Evolutionary conservation across 305 asterid genomes (phyloP).

Genomic region (Withania somnifera): DNA sequence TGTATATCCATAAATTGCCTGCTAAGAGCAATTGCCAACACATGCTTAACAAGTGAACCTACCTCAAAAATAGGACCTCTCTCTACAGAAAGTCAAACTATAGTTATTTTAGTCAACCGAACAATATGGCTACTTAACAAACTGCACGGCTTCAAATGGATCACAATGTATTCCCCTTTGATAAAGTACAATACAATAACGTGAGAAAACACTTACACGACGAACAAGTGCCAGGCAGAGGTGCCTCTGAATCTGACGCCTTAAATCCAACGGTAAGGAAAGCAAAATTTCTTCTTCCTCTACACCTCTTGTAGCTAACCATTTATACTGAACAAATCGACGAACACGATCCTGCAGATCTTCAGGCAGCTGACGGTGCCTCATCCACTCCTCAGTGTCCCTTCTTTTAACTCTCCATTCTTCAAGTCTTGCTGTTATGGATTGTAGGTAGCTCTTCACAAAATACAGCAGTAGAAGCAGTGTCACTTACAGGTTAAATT

Average conservation of each 20-base stretch:
- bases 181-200: neutral
- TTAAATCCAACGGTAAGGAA: constrained; percentile 63
- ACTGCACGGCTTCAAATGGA: neutral
- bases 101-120: neutral
- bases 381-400: constrained; percentile 96
- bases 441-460: constrained; percentile 68
- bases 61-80: neutral
- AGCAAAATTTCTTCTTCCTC: constrained; percentile 64
- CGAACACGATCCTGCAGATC: constrained; percentile 71
- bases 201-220: constrained; percentile 48
- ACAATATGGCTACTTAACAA: neutral
- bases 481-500: neutral
- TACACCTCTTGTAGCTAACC: constrained; percentile 87
- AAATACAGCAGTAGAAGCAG: neutral
- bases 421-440: constrained; percentile 74
- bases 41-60: neutral
- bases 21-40: neutral
- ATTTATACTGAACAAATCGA: constrained; percentile 68
- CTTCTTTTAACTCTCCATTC: constrained; percentile 79
- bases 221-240: constrained; percentile 83
- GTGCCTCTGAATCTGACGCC: constrained; percentile 73
- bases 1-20: neutral
- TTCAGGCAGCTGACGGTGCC: constrained; percentile 76
- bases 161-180: neutral
- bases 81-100: neutral